phyloP scores from a whole-genome alignment of 139 green algal genomes.

The Asterochloris erici region DNA sequence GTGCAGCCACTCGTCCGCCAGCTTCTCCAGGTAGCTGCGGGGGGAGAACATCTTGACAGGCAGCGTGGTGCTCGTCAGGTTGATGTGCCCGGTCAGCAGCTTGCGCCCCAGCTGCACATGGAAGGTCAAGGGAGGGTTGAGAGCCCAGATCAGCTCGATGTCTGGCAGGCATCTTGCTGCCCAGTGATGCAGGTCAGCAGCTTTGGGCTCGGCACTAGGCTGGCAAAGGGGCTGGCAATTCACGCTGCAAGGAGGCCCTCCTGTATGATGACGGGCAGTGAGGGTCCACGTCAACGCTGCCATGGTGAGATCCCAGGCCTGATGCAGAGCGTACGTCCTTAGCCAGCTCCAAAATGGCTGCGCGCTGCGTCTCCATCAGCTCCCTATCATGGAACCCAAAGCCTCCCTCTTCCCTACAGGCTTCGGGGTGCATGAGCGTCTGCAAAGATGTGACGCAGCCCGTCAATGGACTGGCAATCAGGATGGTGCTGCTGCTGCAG shows the following conservation, averaged over 20 bases:
- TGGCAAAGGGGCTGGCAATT: not conserved
- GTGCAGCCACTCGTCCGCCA: slow-evolving; percentile 76
- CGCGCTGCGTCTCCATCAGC: slow-evolving; percentile 61
- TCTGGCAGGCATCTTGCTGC: no score
- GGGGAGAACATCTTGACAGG: slow-evolving; percentile 85
- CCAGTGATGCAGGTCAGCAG: not conserved
- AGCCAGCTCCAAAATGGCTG: slow-evolving; percentile 22
- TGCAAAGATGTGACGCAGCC: slow-evolving; percentile 25
- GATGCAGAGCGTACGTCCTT: slow-evolving; percentile 3
- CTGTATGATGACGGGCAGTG: no score
- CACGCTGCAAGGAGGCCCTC: not conserved
- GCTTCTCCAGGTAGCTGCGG: slow-evolving; percentile 81
- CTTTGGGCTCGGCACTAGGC: not conserved
- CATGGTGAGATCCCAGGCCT: not conserved
- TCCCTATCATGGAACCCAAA: slow-evolving; percentile 55
- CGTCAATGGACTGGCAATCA: no score
- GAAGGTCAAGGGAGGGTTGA: not conserved
- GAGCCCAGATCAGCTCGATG: not conserved
- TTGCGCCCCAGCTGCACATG: slow-evolving; percentile 53
- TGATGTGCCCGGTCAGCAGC: slow-evolving; percentile 69
- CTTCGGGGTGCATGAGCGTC: slow-evolving; percentile 56
- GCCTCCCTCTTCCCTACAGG: slow-evolving; percentile 55
- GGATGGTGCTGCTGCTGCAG: no score
- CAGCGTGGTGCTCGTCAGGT: slow-evolving; percentile 79
- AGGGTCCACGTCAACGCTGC: not conserved